Conservation (phyloP, 257 asterid genomes). For the Ilex aquifolium region DNA sequence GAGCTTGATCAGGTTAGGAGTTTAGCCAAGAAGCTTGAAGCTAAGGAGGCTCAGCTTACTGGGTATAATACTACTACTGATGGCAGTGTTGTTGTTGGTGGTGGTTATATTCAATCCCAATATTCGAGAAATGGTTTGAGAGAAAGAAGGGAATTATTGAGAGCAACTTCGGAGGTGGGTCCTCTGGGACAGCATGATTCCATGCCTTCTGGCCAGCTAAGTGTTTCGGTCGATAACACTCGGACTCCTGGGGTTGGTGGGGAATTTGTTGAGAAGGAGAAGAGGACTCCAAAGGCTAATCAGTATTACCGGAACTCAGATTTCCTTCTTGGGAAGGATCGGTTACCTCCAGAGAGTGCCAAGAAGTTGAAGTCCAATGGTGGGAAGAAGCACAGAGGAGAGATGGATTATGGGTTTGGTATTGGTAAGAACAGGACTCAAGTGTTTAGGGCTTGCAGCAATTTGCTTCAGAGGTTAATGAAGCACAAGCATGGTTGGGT, state of each 20-base stretch:
- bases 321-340: slow-evolving; percentile 83
- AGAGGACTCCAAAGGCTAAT: slow-evolving; percentile 91
- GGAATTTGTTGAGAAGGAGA: slow-evolving; percentile 74
- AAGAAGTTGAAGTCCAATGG: slow-evolving; percentile 61
- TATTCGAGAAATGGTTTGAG: slow-evolving; percentile 22
- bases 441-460: slow-evolving; percentile 56
- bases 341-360: slow-evolving; percentile 73
- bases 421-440: slow-evolving; percentile 45
- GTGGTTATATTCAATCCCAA: slow-evolving; percentile 25
- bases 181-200: slow-evolving; percentile 23
- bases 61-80: slow-evolving; percentile 6
- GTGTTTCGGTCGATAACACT: slow-evolving; percentile 47
- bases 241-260: slow-evolving; percentile 17
- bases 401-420: slow-evolving; percentile 31
- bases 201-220: slow-evolving; percentile 54
- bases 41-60: slow-evolving; percentile 53
- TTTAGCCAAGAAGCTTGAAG: slow-evolving; percentile 37
- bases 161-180: slow-evolving; percentile 24
- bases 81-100: too few relatives aligned
- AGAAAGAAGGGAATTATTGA: slow-evolving; percentile 37
- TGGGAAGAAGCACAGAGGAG: slow-evolving; percentile 46
- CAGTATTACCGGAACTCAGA: slow-evolving; percentile 77
- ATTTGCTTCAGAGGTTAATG: slow-evolving; percentile 77
- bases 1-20: slow-evolving; percentile 64
- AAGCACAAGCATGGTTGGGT: slow-evolving; percentile 89